These are phyloP conservation scores for Dalbergia cultrata DNA, from an alignment of 306 rosid genomes.

Conservation along the genomic window DNA sequence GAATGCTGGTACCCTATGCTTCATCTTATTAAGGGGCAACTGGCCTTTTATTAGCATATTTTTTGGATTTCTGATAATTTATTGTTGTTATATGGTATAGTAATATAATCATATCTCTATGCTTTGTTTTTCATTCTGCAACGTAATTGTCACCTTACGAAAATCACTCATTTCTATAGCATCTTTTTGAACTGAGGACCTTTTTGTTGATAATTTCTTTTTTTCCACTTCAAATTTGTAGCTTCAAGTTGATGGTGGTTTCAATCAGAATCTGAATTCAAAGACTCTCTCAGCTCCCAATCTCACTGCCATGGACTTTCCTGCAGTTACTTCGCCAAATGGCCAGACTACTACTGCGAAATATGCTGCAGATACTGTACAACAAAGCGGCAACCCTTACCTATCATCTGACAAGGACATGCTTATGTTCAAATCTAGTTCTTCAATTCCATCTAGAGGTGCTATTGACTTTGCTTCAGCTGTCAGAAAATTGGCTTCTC, in stretches of 20 bases:
- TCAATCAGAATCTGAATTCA: conserved; percentile 66
- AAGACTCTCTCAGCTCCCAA: conserved; percentile 72
- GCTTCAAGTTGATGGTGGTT: conserved; percentile 84
- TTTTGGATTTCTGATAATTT: not conserved
- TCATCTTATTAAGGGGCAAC: too few species aligned
- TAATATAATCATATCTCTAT: too few species aligned
- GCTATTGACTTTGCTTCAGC: conserved; percentile 80
- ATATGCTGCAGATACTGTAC: conserved; percentile 66
- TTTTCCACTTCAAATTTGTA: conserved; percentile 47
- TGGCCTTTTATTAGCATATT: conserved; percentile 34
- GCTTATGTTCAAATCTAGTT: conserved; percentile 70
- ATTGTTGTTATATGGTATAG: too few species aligned
- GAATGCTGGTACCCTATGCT: not conserved
- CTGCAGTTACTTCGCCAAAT: conserved; percentile 66
- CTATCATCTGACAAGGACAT: conserved; percentile 69
- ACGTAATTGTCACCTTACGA: not conserved
- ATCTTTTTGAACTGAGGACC: not conserved
- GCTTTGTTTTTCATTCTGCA: too few species aligned
- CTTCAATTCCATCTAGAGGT: conserved; percentile 67
- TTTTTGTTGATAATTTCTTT: conserved; percentile 6
- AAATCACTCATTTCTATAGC: conserved; percentile 11
- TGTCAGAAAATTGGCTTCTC: conserved; percentile 80
- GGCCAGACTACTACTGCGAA: conserved; percentile 60
- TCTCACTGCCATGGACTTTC: conserved; percentile 77
- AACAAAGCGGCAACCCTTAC: conserved; percentile 63